Evolutionary conservation across 108 stramenopile genomes (phyloP).

Genomic region (Stephanodiscus triporus): DNA sequence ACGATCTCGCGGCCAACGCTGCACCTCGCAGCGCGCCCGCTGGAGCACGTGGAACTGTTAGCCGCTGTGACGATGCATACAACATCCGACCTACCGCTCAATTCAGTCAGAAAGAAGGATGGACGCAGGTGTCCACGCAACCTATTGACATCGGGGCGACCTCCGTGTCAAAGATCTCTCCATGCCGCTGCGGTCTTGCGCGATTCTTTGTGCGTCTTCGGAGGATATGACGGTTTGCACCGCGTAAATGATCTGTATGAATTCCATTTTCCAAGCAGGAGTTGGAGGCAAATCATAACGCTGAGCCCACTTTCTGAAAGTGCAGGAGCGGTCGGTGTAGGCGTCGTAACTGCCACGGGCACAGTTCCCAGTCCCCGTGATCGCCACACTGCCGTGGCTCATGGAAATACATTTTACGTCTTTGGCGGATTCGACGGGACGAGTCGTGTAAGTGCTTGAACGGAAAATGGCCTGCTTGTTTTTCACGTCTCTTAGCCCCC

Average conservation of each 20-base stretch:
- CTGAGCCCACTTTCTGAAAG: neutral
- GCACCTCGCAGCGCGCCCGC: neutral
- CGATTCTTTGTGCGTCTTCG: slow-evolving; percentile 75
- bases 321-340: slow-evolving; percentile 2
- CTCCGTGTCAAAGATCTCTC: slow-evolving; percentile 78
- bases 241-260: slow-evolving; percentile 95
- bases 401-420: slow-evolving; percentile 82
- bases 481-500: neutral
- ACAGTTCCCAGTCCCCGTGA: slow-evolving; percentile 81
- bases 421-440: slow-evolving; percentile 94
- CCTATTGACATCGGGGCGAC: slow-evolving; percentile 19
- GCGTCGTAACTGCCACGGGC: slow-evolving; percentile 58
- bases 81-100: slow-evolving; percentile 1
- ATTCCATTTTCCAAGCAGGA: slow-evolving; percentile 81
- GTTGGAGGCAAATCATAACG: slow-evolving; percentile 51
- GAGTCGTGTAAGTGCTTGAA: slow-evolving; percentile 60
- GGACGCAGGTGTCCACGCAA: slow-evolving; percentile 30
- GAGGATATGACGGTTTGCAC: slow-evolving; percentile 84
- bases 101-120: slow-evolving; percentile 30
- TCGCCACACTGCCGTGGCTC: slow-evolving; percentile 87
- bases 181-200: slow-evolving; percentile 86
- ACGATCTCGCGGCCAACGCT: neutral
- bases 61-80: neutral
- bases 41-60: neutral
- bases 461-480: neutral